Conservation (phyloP, 495 filamentous ascomycete genomes). For the Stereocaulon alpinum region DNA sequence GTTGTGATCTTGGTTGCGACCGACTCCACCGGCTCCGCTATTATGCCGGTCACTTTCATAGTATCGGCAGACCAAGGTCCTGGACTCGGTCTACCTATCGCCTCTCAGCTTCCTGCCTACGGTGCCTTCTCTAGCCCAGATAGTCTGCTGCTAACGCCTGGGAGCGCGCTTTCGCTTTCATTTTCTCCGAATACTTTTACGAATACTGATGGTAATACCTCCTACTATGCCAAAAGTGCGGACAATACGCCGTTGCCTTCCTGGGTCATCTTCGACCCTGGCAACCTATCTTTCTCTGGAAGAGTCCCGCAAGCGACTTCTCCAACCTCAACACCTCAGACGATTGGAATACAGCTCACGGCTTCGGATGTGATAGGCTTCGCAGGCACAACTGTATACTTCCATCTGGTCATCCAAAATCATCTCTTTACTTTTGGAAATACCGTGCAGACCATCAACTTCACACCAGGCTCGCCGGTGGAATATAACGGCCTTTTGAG, state of each 20-base stretch:
- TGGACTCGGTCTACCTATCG: constrained; percentile 35
- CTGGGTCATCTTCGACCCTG: constrained; percentile 68
- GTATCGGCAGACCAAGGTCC: constrained; percentile 47
- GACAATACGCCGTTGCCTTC: constrained; percentile 79
- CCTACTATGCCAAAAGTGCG: constrained; percentile 66
- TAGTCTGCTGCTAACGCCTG: constrained; percentile 37
- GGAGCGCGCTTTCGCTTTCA: constrained; percentile 33
- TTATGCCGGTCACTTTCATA: constrained; percentile 50
- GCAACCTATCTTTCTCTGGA: constrained; percentile 60
- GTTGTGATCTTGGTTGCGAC: constrained; percentile 51
- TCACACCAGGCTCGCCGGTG: constrained; percentile 44
- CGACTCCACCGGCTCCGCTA: constrained; percentile 46
- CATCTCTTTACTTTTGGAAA: constrained; percentile 56
- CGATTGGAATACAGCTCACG: constrained; percentile 61
- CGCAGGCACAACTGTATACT: constrained; percentile 51
- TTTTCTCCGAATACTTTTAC: constrained; percentile 42
- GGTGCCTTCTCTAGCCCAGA: constrained; percentile 39
- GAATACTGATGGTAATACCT: constrained; percentile 36
- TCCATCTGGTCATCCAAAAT: constrained; percentile 58
- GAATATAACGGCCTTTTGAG: constrained; percentile 43
- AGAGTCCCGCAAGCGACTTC: constrained; percentile 53
- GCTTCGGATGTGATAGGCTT: constrained; percentile 76
- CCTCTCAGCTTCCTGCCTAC: constrained; percentile 36
- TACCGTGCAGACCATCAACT: constrained; percentile 46
- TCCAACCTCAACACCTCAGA: constrained; percentile 55